Percentiles rank a stretch among this genome's conserved stretches.
phyloP scores from a whole-genome alignment of 768 basidiomycete species.

The Cystofilobasidium capitatum region DNA sequence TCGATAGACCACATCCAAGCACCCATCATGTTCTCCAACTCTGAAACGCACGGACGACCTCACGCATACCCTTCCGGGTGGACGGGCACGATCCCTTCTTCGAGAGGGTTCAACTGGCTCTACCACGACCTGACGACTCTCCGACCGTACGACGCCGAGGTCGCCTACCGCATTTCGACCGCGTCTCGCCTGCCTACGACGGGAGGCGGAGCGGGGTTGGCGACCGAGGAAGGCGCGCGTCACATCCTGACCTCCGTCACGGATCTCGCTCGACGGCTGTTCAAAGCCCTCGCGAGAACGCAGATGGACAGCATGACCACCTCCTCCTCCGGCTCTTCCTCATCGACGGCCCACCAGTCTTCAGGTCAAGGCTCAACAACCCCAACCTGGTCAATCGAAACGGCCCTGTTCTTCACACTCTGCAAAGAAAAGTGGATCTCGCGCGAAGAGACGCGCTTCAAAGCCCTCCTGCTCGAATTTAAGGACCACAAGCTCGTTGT shows the following conservation, averaged over 20 bases:
- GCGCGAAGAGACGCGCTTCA: slow-evolving; percentile 71
- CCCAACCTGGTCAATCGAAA: slow-evolving; percentile 51
- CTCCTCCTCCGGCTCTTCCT: background rate
- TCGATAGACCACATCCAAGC: slow-evolving; percentile 82
- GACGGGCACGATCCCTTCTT: slow-evolving; percentile 9
- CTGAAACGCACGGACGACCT: slow-evolving; percentile 28
- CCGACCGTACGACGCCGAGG: slow-evolving; percentile 66
- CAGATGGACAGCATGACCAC: slow-evolving; percentile 35
- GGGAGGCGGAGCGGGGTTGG: slow-evolving; percentile 38
- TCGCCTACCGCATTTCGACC: slow-evolving; percentile 37
- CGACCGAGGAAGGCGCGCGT: slow-evolving; percentile 62
- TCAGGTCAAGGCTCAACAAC: slow-evolving; percentile 43
- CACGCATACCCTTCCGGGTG: slow-evolving; percentile 27
- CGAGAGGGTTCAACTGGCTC: slow-evolving; percentile 38
- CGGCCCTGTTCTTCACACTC: slow-evolving; percentile 37
- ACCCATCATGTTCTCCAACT: slow-evolving; percentile 67
- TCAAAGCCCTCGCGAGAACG: slow-evolving; percentile 49
- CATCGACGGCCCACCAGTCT: slow-evolving; percentile 48
- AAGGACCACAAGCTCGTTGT: slow-evolving; percentile 81
- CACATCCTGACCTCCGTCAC: slow-evolving; percentile 77
- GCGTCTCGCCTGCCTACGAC: slow-evolving; percentile 29
- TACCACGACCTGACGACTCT: slow-evolving; percentile 86
- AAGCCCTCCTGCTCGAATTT: slow-evolving; percentile 77
- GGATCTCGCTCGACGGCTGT: slow-evolving; percentile 73
- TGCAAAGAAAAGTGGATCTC: slow-evolving; percentile 73